Evolutionary conservation across 73 alveolate genomes (phyloP).

Genomic region (Durusdinium trenchii): DNA sequence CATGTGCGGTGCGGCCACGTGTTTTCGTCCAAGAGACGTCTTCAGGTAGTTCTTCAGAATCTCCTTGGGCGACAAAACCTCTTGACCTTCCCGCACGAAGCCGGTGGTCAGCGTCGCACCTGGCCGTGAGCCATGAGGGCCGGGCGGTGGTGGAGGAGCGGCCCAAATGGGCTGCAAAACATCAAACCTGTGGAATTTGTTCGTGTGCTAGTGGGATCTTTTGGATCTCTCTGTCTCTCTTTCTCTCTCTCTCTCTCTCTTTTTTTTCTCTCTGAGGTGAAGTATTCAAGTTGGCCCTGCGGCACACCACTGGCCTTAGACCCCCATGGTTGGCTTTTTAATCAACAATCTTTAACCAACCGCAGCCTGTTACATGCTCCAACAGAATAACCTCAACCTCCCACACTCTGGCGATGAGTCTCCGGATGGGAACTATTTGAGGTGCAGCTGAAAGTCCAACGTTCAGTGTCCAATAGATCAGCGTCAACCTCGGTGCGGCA

Average conservation of each 20-base stretch:
- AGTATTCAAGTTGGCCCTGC: neutral
- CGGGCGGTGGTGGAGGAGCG: too few species aligned
- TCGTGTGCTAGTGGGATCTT: neutral
- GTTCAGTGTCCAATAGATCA: conserved; percentile 69
- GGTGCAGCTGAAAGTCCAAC: conserved; percentile 29
- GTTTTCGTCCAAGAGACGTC: neutral
- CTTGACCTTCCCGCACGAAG: conserved; percentile 76
- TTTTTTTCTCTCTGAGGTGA: neutral
- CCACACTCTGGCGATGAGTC: too few species aligned
- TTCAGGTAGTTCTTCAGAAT: conserved; percentile 64
- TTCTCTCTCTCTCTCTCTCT: too few species aligned
- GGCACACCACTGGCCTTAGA: neutral
- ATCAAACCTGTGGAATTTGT: neutral
- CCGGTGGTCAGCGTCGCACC: conserved; percentile 95
- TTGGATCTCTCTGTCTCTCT: neutral
- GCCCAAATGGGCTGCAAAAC: neutral
- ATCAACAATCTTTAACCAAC: neutral
- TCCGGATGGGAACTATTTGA: too few species aligned
- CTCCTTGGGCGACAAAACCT: conserved; percentile 89
- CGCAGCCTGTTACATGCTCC: neutral
- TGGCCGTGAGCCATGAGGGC: neutral
- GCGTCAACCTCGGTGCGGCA: conserved; percentile 66
- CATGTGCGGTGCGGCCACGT: neutral
- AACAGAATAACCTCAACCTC: neutral
- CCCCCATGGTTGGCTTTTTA: neutral